These are phyloP conservation scores for Trichoderma asperelloides DNA, from an alignment of 495 filamentous ascomycete species.

Conservation along the genomic window DNA sequence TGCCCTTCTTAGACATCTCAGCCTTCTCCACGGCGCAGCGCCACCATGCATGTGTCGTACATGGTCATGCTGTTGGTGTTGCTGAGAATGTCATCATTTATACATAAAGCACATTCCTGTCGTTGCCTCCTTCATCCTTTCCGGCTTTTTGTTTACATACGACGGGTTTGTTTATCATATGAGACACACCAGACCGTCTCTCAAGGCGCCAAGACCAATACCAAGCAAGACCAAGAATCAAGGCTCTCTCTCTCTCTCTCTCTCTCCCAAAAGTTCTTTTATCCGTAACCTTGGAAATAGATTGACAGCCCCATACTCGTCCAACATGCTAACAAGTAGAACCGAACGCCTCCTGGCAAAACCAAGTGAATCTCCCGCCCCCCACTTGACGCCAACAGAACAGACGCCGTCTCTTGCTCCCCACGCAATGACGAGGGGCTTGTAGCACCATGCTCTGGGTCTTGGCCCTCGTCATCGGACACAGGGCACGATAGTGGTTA, in stretches of 20 bases:
- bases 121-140: neutral
- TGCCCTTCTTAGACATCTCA: neutral
- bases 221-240: no score
- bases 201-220: neutral
- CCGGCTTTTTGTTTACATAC: neutral
- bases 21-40: no score
- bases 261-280: neutral
- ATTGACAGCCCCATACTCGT: neutral
- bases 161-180: no score
- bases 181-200: neutral
- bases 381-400: neutral
- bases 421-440: neutral
- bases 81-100: neutral
- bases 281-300: neutral
- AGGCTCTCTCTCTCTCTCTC: no score
- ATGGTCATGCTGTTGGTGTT: neutral
- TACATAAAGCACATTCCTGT: neutral
- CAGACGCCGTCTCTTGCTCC: neutral
- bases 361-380: neutral
- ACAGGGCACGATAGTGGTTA: neutral
- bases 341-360: neutral
- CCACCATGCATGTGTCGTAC: neutral
- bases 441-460: neutral
- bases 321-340: neutral
- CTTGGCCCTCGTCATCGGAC: neutral